Evolutionary conservation across 1,284 basidiomycete species (phyloP).

Genomic region (Cutaneotrichosporon sp.): DNA sequence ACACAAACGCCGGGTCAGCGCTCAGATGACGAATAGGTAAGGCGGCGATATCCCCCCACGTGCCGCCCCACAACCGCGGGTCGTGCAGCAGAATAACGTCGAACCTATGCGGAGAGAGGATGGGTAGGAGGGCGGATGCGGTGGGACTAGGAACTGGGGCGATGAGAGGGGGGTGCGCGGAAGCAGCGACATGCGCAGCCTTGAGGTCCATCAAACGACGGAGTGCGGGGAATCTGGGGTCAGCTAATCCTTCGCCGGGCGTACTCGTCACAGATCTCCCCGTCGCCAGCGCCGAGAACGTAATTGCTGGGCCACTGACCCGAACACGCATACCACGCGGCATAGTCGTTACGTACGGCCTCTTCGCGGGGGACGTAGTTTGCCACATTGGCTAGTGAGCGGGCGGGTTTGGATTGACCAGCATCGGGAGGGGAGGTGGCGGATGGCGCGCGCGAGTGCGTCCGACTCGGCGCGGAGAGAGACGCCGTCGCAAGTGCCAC

Average conservation of each 20-base stretch:
- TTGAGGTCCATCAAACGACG: slow-evolving; percentile 76
- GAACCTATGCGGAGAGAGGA: slow-evolving; percentile 59
- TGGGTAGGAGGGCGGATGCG: slow-evolving; percentile 6
- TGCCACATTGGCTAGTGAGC: slow-evolving; percentile 26
- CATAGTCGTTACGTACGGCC: slow-evolving; percentile 92
- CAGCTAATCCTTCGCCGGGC: slow-evolving; percentile 36
- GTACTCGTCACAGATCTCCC: slow-evolving; percentile 88
- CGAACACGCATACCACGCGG: slow-evolving; percentile 80
- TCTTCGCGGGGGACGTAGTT: slow-evolving; percentile 89
- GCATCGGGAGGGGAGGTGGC: slow-evolving; percentile 52
- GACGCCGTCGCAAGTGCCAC: slow-evolving; percentile 45
- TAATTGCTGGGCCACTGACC: slow-evolving; percentile 89
- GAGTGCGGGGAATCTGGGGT: slow-evolving; percentile 80
- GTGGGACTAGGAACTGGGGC: slow-evolving; percentile 28
- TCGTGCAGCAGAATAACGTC: slow-evolving; percentile 93
- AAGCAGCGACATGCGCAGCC: slow-evolving; percentile 52
- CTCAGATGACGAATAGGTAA: slow-evolving; percentile 80
- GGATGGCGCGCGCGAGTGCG: slow-evolving; percentile 48
- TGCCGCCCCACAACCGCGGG: slow-evolving; percentile 66
- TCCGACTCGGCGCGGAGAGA: slow-evolving; percentile 53
- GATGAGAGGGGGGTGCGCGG: slow-evolving; percentile 48
- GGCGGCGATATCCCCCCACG: slow-evolving; percentile 77
- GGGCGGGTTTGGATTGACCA: slow-evolving; percentile 5
- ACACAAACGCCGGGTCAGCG: slow-evolving; percentile 88
- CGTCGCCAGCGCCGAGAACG: slow-evolving; percentile 79